Evolutionary conservation across 441 rosid genomes (phyloP), one percentile per base, ranked within the genome.

Genomic region (Raphanus hybrid): DNA sequence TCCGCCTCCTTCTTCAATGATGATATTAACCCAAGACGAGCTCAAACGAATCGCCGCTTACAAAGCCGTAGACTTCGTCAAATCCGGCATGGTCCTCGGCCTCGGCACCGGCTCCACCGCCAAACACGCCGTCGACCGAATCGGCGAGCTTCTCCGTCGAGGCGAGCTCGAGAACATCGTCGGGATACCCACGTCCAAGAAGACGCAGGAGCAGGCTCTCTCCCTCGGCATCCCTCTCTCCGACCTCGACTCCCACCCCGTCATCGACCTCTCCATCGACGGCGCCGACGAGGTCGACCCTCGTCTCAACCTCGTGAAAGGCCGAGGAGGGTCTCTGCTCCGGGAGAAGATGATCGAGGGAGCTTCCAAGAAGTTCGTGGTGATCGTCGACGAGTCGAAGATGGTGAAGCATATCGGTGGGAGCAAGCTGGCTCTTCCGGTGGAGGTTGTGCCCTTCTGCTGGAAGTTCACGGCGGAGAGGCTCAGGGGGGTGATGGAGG

Each of bases 61-160:
- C 87, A 93, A 93, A 71, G 99, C 99, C 32, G 99, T 93, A 0
- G 98, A 95, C 72, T 91, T 79, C 78, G 97, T 95, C 9, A 78
- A 88, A 67, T 95, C 99, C 67, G 95, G 95, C 10, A 95, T 95
- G 99, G 97, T 95, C 70, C 80, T 93, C 15, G 99, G 97, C 50
- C 91, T 93, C 29, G 99, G 98, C 16, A 95, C 99, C 6, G 98
- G 99, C 64, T 95, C 99, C 78, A 95, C 99, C 6, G 97, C 98
- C 71, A 87, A 84, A 45, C 98, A 94, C 85, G 97, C 98, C 74
- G 92, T 94, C 5, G 95, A 91, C 75, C 89, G 96, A 3, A 95
- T 95, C 64, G 99, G 92, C n/a, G 94, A 93, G 41, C 89, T 95
- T 48, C 79, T 95, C 41, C 84, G 75, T 3, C 95, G 84, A 64